Base-by-base conservation (phyloP, 2,329 filamentous ascomycete genomes). In the Bertia moriformis region DNA sequence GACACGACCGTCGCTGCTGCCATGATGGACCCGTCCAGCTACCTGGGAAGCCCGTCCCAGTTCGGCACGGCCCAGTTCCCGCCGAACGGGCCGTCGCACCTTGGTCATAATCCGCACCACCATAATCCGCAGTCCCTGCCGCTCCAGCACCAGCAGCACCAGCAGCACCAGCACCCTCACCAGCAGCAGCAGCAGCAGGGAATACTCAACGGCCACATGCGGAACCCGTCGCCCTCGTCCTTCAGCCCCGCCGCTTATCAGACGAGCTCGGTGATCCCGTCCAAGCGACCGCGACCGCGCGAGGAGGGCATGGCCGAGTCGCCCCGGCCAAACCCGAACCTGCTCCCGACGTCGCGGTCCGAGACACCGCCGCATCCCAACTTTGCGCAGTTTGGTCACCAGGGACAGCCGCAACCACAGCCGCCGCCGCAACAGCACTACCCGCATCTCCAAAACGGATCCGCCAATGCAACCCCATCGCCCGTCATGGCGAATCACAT, bases 401-500 rank as follows among this genome's bases (percentile, higher is more conserved):
- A 73, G 71, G 50, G 63, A 65, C 45, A 77, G 56, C 67, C 67
- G 38, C 71, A 69, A 51, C 73, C 73, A 53, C 73, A 72, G 46
- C 71, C 75, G 39, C 49, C 60, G 38, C 63, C 65, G 32, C 79
- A 81, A 52, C 75, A 77, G 14, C 75, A 75, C 41, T 93, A 89
- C 55, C 77, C 85, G 44, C 88, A 94, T 61, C 71, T 93, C 40
- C 83, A 86, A 51, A 81, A 83, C 51, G 79, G 80, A 39, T 87
- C 86, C 3, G 71, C 77, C 38, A 91, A 87, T 57, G 82, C 85
- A 44, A 94, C 86, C 29, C 89, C 89, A 10, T 96, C 91, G 4
- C 91, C 91, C 19, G 89, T 93, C 45, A 87, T 95, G 75, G 75
- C 76, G 44, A 87, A 81, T 53, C 88, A 93, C 51, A 66, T 79